Percentiles rank a stretch among this genome's conserved stretches.
Conservation (phyloP, 345 rosid genomes). For the Geranium brycei region DNA sequence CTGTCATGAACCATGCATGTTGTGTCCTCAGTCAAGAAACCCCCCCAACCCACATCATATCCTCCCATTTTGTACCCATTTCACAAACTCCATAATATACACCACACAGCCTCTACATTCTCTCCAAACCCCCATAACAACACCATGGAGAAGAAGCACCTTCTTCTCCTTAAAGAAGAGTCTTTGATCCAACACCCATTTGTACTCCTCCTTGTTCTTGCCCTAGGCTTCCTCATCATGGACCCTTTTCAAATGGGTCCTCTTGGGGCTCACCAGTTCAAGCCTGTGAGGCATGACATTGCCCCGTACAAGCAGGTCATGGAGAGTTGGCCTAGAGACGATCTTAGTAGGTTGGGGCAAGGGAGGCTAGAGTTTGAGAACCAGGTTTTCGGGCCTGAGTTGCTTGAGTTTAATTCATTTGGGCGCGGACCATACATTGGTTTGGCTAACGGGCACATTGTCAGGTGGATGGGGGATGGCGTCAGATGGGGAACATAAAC, state of each 20-base stretch:
- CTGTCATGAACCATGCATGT: background rate
- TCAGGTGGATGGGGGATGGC: slow-evolving; percentile 88
- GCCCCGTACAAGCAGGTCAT: slow-evolving; percentile 84
- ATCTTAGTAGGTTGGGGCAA: slow-evolving; percentile 36
- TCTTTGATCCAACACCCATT: slow-evolving; percentile 36
- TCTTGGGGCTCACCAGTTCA: slow-evolving; percentile 53
- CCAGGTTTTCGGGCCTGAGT: slow-evolving; percentile 83
- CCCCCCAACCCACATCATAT: background rate
- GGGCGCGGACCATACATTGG: slow-evolving; percentile 93
- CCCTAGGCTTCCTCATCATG: slow-evolving; percentile 42
- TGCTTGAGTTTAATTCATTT: slow-evolving; percentile 63
- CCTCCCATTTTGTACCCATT: too few relatives aligned
- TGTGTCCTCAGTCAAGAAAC: background rate
- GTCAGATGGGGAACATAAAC: slow-evolving; percentile 88
- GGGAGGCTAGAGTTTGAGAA: slow-evolving; percentile 72
- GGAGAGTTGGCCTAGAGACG: slow-evolving; percentile 76
- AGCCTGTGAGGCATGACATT: slow-evolving; percentile 72
- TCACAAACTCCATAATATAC: background rate
- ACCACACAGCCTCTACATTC: background rate
- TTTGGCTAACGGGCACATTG: slow-evolving; percentile 77
- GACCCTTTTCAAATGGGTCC: slow-evolving; percentile 79
- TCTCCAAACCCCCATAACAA: background rate
- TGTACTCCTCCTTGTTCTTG: slow-evolving; percentile 32
- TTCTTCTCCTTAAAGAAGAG: slow-evolving; percentile 17
- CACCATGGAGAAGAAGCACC: slow-evolving; percentile 43